Evolutionary conservation across 345 rosid genomes (phyloP).

Genomic region (Lepidium sativum): DNA sequence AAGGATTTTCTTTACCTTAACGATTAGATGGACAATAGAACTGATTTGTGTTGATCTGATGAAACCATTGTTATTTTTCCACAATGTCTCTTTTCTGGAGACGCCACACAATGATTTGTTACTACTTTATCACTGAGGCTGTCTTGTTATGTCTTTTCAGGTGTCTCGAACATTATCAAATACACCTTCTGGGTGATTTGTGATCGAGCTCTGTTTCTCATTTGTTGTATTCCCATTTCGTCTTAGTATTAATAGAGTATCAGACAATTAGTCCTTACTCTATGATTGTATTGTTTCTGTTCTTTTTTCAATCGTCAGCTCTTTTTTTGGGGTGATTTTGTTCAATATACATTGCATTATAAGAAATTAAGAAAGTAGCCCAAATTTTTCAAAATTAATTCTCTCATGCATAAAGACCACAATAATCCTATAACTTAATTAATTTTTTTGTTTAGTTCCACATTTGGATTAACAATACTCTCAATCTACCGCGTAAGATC

Average conservation of each 20-base stretch:
- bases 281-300: not conserved
- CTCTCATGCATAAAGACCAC: too few relatives aligned
- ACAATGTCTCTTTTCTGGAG: not conserved
- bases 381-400: too few relatives aligned
- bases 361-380: too few relatives aligned
- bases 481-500: too few relatives aligned
- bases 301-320: too few relatives aligned
- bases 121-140: not conserved
- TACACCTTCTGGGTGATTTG: not conserved
- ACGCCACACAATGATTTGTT: not conserved
- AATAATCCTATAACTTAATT: too few relatives aligned
- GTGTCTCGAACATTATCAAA: not conserved
- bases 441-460: too few relatives aligned
- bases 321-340: too few relatives aligned
- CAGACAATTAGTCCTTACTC: not conserved
- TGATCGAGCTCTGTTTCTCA: constrained; percentile 7
- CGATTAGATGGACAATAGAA: not conserved
- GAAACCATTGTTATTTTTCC: not conserved
- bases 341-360: not conserved
- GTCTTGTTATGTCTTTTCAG: constrained; percentile 9
- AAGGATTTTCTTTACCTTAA: not conserved
- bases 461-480: too few relatives aligned
- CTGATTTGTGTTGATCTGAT: not conserved
- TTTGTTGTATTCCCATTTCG: not conserved
- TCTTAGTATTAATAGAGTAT: not conserved